Evolutionary conservation across 306 rosid genomes (phyloP).

Genomic region (Acmispon strigosus): DNA sequence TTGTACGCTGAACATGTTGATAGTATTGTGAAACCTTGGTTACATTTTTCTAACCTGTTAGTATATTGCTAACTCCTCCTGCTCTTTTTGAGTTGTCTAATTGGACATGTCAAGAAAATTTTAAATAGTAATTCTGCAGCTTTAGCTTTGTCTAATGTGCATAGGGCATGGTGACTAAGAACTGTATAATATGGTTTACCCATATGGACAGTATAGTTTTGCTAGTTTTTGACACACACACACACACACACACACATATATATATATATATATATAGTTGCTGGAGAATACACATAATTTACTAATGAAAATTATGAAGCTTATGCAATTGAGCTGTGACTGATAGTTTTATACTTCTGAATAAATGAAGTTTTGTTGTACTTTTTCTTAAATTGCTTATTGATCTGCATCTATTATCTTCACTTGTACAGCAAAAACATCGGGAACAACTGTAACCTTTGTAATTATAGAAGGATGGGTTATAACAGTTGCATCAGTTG

Average conservation of each 20-base stretch:
- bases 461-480: conserved; percentile 97
- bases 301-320: neutral
- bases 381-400: neutral
- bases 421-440: conserved; percentile 53
- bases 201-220: neutral
- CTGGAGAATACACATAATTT: neutral
- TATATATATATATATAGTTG: neutral
- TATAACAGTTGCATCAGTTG: conserved; percentile 96
- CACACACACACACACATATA: too few species aligned
- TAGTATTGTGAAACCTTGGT: neutral
- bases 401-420: conserved; percentile 14
- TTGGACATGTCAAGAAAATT: neutral
- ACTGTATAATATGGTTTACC: neutral
- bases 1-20: conserved; percentile 1
- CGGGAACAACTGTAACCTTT: conserved; percentile 97
- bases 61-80: neutral
- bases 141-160: neutral
- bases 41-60: neutral
- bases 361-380: neutral
- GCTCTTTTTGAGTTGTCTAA: neutral
- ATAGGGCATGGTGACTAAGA: neutral
- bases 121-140: neutral
- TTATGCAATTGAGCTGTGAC: neutral
- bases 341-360: neutral
- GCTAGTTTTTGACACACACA: neutral